These are phyloP conservation scores for Acacia concinna DNA, from an alignment of 331 rosid genomes.

Conservation along the genomic window DNA sequence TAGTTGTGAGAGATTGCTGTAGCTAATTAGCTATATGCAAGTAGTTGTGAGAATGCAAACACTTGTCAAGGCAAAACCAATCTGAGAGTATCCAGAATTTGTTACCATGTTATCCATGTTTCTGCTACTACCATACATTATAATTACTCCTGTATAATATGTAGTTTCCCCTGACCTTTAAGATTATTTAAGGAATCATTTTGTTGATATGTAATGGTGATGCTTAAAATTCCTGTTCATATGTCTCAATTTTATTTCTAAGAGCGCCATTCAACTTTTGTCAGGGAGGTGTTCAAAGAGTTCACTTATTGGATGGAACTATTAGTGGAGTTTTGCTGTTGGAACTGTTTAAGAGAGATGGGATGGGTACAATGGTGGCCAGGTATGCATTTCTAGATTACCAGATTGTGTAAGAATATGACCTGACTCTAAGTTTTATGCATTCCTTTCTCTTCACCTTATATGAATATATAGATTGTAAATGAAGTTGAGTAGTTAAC, in stretches of 20 bases:
- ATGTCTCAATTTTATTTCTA: slow-evolving; percentile 34
- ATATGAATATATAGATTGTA: slow-evolving; percentile 4
- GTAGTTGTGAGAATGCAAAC: slow-evolving; percentile 17
- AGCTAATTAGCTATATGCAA: background rate
- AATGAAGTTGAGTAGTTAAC: background rate
- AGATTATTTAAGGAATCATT: slow-evolving; percentile 14
- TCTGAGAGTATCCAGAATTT: slow-evolving; percentile 2
- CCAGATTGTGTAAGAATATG: slow-evolving; percentile 16
- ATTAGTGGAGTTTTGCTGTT: slow-evolving; percentile 83
- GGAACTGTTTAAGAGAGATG: slow-evolving; percentile 95
- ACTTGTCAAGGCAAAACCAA: slow-evolving; percentile 23
- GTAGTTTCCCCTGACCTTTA: slow-evolving; percentile 27
- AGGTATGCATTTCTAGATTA: slow-evolving; percentile 53
- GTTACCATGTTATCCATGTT: slow-evolving; percentile 2
- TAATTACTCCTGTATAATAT: slow-evolving; percentile 11
- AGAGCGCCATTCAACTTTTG: slow-evolving; percentile 43
- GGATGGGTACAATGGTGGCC: slow-evolving; percentile 99
- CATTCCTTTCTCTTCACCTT: slow-evolving; percentile 9
- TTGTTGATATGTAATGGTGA: slow-evolving; percentile 13
- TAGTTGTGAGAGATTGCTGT: background rate
- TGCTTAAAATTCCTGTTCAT: slow-evolving; percentile 41
- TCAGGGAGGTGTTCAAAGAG: slow-evolving; percentile 98
- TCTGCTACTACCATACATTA: slow-evolving; percentile 15
- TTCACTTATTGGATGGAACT: slow-evolving; percentile 94
- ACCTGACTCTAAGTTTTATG: slow-evolving; percentile 19